A percentile compares a stretch with the other conserved stretches of the same genome.
phyloP scores from a whole-genome alignment of 2,329 filamentous ascomycete species.

The Aspergillus felis region DNA sequence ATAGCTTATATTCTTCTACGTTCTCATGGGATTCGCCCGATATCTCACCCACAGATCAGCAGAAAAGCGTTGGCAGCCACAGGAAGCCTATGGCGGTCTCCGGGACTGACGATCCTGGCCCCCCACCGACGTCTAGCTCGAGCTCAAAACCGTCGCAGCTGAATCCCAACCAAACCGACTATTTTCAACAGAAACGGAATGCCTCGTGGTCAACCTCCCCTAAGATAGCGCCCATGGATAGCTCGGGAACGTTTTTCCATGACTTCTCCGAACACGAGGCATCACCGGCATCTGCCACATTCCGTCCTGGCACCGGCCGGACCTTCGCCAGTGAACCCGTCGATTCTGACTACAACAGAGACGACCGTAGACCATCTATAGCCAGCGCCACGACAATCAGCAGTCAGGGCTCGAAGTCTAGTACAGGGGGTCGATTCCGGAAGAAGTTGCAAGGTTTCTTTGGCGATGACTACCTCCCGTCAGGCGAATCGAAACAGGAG shows the following conservation, averaged over 20 bases:
- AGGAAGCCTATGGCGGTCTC: slow-evolving; percentile 32
- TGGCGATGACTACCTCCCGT: slow-evolving; percentile 77
- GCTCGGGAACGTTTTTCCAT: slow-evolving; percentile 35
- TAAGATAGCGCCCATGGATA: slow-evolving; percentile 23
- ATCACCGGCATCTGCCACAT: slow-evolving; percentile 65
- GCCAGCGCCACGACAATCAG: slow-evolving; percentile 84
- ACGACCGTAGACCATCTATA: slow-evolving; percentile 79
- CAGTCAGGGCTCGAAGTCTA: slow-evolving; percentile 75
- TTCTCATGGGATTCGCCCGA: slow-evolving; percentile 35
- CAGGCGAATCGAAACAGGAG: slow-evolving; percentile 56
- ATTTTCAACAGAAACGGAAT: slow-evolving; percentile 23
- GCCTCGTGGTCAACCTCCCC: slow-evolving; percentile 29
- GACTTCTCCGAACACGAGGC: slow-evolving; percentile 38
- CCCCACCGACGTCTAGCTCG: slow-evolving; percentile 18
- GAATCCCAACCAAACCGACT: slow-evolving; percentile 18
- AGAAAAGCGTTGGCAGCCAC: slow-evolving; percentile 31
- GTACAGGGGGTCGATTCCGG: slow-evolving; percentile 63
- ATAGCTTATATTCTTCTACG: slow-evolving; percentile 28
- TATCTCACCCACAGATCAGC: slow-evolving; percentile 36
- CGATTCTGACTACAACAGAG: slow-evolving; percentile 58
- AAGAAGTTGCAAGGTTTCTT: slow-evolving; percentile 90
- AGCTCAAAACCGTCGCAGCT: slow-evolving; percentile 20
- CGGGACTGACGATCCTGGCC: slow-evolving; percentile 25
- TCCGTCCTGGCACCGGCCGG: slow-evolving; percentile 55
- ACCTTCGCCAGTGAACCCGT: slow-evolving; percentile 57